These are phyloP conservation scores for Vachellia collinsii DNA, from an alignment of 306 rosid species.

Conservation along the genomic window DNA sequence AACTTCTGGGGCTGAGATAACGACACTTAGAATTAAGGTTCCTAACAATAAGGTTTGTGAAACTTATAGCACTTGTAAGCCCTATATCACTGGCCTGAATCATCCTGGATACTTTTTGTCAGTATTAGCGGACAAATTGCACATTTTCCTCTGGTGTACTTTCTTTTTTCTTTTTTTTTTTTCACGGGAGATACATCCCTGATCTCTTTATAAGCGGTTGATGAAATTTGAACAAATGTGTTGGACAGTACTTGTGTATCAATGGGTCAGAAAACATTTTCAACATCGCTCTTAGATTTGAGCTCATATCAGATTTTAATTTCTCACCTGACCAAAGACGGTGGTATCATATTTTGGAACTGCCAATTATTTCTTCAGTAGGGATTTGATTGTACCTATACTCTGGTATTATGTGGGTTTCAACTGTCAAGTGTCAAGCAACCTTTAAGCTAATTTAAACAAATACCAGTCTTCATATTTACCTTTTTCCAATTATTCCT, in stretches of 20 bases:
- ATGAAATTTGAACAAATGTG: background rate
- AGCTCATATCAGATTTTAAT: background rate
- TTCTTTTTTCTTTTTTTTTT: background rate
- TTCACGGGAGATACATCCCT: too few relatives aligned
- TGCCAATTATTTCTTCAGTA: background rate
- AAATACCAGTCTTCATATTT: too few relatives aligned
- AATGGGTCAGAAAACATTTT: background rate
- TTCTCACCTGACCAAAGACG: background rate
- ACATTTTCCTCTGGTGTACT: background rate
- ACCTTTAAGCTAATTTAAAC: too few relatives aligned
- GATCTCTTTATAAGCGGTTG: background rate
- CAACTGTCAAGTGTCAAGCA: too few relatives aligned
- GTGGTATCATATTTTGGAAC: background rate
- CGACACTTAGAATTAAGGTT: conserved; percentile 72
- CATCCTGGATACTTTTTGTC: background rate
- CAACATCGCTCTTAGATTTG: background rate
- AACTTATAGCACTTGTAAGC: background rate
- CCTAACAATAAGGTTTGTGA: conserved; percentile 85
- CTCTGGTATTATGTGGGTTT: too few relatives aligned
- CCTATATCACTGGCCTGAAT: background rate
- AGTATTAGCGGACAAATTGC: background rate
- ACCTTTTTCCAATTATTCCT: too few relatives aligned
- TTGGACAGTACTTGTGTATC: background rate
- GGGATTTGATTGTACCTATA: too few relatives aligned
- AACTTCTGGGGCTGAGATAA: conserved; percentile 43